Evolutionary conservation across 2,329 filamentous ascomycete species (phyloP).

Genomic region (Trichoderma atrobrunneum): DNA sequence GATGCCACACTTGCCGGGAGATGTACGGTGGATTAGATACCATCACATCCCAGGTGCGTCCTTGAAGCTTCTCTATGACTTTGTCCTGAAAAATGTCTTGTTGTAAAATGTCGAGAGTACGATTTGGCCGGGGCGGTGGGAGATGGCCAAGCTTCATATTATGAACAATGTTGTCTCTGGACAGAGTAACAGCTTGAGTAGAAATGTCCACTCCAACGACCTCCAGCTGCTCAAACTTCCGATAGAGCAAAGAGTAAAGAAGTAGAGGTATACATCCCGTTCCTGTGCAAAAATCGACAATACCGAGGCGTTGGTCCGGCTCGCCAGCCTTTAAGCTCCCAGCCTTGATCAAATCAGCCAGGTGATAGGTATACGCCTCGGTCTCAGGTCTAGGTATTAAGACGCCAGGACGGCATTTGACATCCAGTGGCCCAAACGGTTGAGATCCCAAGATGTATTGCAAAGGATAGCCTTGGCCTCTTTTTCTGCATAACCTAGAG

Average conservation of each 20-base stretch:
- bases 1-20: slow-evolving; percentile 50
- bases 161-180: slow-evolving; percentile 58
- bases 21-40: slow-evolving; percentile 93
- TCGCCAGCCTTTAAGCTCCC: slow-evolving; percentile 19
- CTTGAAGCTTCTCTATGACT: slow-evolving; percentile 32
- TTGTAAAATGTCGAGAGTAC: slow-evolving; percentile 43
- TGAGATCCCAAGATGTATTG: slow-evolving; percentile 89
- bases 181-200: slow-evolving; percentile 59
- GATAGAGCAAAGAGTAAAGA: slow-evolving; percentile 60
- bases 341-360: slow-evolving; percentile 46
- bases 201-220: slow-evolving; percentile 76
- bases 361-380: slow-evolving; percentile 61
- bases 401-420: slow-evolving; percentile 72
- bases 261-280: slow-evolving; percentile 86
- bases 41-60: slow-evolving; percentile 58
- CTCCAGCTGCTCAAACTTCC: slow-evolving; percentile 40
- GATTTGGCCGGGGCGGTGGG: slow-evolving; percentile 16
- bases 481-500: slow-evolving; percentile 44
- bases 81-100: slow-evolving; percentile 50
- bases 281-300: slow-evolving; percentile 87
- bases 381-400: slow-evolving; percentile 82
- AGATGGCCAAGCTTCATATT: slow-evolving; percentile 41
- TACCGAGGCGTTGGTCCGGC: slow-evolving; percentile 42
- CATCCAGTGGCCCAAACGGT: slow-evolving; percentile 80
- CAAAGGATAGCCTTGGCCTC: slow-evolving; percentile 67